Evolutionary conservation across 805 yeast genomes (phyloP), one percentile per base, ranked within the genome.

Genomic region (Candida argentea): DNA sequence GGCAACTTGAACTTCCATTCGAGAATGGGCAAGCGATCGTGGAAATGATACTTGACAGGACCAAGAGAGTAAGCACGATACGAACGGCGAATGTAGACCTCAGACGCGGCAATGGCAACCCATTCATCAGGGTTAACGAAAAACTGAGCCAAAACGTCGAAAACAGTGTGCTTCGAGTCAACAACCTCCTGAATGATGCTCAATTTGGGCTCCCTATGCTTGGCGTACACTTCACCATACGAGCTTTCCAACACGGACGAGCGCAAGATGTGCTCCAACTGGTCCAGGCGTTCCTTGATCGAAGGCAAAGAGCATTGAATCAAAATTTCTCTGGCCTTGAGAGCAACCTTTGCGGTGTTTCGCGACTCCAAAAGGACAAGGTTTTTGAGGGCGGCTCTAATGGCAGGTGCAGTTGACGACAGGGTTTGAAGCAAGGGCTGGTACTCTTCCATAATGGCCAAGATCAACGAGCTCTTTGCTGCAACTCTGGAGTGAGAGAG

Each of bases 281-380:
- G 98, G 55, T 89, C 96, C 18, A 94, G 79, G 64, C 97, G 77
- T 61, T 91, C 99, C 56, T 83, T 76, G 38, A 86, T 78, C 3
- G 97, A 86, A 21, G 99, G 99, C 60, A 91, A 68, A 17, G 97
- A 85, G 54, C 96, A 91, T 66, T 87, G 95, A 46, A 91, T 91
- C 46, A 91, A 71, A 35, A 93, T 81, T 61, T 93, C 99, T 52
- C 97, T 76, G 2, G 97, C 96, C 57, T 84, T 86, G 49, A 91
- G 66, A 16, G 95, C 84, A 28, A 89, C 96, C 65, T 87, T 89
- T 16, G 95, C 89, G 20, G 95, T 76, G 6, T 84, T 73, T 51
- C 95, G 79, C 15, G 91, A 72, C 44, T 89, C 97, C 39, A 91
- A 69, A 52, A 83, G 91, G 30, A 87, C 94, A 43, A 93, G 66